Evolutionary conservation across 805 yeast genomes (phyloP).

Genomic region (Ogataea henricii): DNA sequence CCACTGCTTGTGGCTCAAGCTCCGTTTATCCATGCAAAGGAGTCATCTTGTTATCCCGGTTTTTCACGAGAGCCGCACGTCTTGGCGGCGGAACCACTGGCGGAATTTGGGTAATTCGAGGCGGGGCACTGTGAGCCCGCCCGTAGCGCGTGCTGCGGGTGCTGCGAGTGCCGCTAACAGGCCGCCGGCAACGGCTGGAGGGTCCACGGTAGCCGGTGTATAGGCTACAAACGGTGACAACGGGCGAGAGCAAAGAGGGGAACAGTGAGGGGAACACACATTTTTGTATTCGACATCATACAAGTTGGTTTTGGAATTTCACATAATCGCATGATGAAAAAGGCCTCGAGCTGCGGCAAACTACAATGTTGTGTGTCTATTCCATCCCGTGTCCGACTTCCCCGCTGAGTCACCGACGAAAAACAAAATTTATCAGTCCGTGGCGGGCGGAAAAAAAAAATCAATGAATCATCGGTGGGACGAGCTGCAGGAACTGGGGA

Average conservation of each 20-base stretch:
- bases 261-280: not conserved
- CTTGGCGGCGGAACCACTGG: conserved; percentile 1
- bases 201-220: not conserved
- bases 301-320: not conserved
- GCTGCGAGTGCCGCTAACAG: not conserved
- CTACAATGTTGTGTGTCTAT: too few species aligned
- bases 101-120: not conserved
- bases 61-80: conserved; percentile 5
- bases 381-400: not conserved
- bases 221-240: conserved; percentile 7
- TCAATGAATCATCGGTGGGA: conserved; percentile 2
- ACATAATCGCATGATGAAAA: too few species aligned
- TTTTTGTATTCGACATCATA: not conserved
- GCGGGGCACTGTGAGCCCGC: conserved; percentile 6
- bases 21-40: conserved; percentile 8
- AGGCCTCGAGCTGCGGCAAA: too few species aligned
- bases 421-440: not conserved
- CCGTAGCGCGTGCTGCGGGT: not conserved
- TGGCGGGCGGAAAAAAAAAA: conserved; percentile 4
- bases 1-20: not conserved
- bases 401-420: conserved; percentile 3
- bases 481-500: conserved; percentile 8
- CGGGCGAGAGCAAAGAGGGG: conserved; percentile 10
- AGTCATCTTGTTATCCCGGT: conserved; percentile 8
- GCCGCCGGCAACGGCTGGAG: not conserved